These are phyloP conservation scores for Wickerhamomyces sp. DNA, from an alignment of 1,139 yeast species.

Conservation along the genomic window DNA sequence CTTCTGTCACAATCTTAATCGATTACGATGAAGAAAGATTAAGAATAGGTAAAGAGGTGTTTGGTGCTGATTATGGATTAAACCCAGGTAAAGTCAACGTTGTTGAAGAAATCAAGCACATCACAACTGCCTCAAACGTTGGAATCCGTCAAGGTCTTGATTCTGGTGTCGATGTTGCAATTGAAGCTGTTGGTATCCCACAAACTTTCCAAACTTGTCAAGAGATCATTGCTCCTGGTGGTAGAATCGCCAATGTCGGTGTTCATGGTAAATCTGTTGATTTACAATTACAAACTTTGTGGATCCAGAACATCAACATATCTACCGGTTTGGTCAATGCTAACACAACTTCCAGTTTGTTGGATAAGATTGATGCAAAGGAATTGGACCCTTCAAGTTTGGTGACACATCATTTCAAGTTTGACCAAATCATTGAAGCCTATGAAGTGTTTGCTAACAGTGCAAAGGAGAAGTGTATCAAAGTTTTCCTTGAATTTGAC, in stretches of 20 bases:
- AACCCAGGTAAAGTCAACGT: conserved; percentile 34
- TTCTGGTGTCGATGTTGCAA: conserved; percentile 45
- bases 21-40: conserved; percentile 41
- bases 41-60: conserved; percentile 33
- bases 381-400: conserved; percentile 39
- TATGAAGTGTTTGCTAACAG: conserved; percentile 39
- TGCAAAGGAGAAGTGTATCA: conserved; percentile 40
- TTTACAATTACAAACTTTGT: conserved; percentile 37
- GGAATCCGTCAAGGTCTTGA: conserved; percentile 24
- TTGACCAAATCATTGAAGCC: conserved; percentile 48
- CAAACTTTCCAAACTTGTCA: conserved; percentile 41
- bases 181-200: conserved; percentile 47
- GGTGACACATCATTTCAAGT: conserved; percentile 59
- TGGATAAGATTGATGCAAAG: conserved; percentile 30
- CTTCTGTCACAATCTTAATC: conserved; percentile 36
- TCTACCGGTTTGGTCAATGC: conserved; percentile 43
- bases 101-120: conserved; percentile 24
- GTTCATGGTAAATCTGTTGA: conserved; percentile 42
- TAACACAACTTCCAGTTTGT: conserved; percentile 32
- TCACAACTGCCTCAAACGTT: conserved; percentile 22
- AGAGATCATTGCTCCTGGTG: conserved; percentile 42
- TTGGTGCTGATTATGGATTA: conserved; percentile 39
- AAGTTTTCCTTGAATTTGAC: conserved; percentile 27
- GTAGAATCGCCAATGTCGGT: conserved; percentile 43
- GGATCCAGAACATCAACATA: conserved; percentile 42